Percentiles rank a stretch among this genome's conserved stretches.
Evolutionary conservation across 2,329 filamentous ascomycete species (phyloP).

Genomic region (Aspergillus piperis): DNA sequence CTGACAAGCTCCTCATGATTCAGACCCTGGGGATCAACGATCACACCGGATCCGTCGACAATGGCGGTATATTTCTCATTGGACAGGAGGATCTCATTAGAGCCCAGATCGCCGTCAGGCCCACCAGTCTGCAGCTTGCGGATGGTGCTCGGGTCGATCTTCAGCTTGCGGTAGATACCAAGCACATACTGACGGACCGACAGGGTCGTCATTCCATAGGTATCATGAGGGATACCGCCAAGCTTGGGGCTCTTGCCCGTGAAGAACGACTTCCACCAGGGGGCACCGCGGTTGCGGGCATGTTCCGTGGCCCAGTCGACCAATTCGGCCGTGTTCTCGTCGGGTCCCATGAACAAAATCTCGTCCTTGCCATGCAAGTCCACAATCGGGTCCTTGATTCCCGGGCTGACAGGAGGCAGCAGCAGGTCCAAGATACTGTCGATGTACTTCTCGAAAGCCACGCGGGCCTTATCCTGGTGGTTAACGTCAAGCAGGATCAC

Average conservation of each 20-base stretch:
- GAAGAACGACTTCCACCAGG: constrained; percentile 99
- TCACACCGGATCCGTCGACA: constrained; percentile 93
- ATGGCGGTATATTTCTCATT: constrained; percentile 95
- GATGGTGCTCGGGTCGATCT: constrained; percentile 81
- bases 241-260: constrained; percentile 96
- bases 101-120: constrained; percentile 93
- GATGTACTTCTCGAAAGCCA: constrained; percentile 99
- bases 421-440: constrained; percentile 96
- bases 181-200: constrained; percentile 95
- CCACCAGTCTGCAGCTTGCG: constrained; percentile 97
- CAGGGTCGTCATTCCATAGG: constrained; percentile 96
- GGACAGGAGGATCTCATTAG: constrained; percentile 94
- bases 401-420: constrained; percentile 82
- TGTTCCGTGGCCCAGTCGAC: constrained; percentile 99
- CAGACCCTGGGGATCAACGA: constrained; percentile 88
- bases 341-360: constrained; percentile 97
- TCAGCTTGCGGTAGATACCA: constrained; percentile 94
- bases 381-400: constrained; percentile 98
- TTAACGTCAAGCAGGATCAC: constrained; percentile 91
- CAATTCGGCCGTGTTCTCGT: constrained; percentile 96
- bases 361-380: constrained; percentile 93
- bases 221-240: constrained; percentile 93
- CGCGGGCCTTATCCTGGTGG: constrained; percentile 87
- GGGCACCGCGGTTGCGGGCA: constrained; percentile 79
- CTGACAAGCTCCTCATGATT: constrained; percentile 80